These are phyloP conservation scores for Monascus purpureus DNA, from an alignment of 495 filamentous ascomycete genomes.

Conservation along the genomic window DNA sequence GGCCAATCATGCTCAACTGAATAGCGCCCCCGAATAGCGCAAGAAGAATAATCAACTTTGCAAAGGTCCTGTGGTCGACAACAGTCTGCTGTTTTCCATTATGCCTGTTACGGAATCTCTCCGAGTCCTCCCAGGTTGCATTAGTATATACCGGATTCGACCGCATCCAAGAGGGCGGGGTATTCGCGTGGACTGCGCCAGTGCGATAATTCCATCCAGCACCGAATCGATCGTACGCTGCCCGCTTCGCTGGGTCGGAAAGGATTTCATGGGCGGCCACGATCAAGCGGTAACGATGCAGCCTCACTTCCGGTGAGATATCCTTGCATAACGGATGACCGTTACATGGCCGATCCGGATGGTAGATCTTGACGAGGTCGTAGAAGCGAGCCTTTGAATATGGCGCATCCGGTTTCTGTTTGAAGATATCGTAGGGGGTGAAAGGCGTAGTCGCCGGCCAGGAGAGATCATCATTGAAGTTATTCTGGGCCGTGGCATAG, in stretches of 20 bases:
- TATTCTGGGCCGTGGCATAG: constrained; percentile 20
- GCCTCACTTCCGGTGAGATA: constrained; percentile 39
- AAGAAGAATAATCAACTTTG: constrained; percentile 49
- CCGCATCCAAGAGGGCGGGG: constrained; percentile 5
- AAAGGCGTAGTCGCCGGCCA: constrained; percentile 24
- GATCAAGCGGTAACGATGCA: constrained; percentile 79
- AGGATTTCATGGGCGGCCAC: constrained; percentile 81
- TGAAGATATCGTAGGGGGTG: constrained; percentile 89
- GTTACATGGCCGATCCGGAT: constrained; percentile 60
- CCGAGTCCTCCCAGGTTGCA: constrained; percentile 99
- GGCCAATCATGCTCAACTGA: constrained; percentile 53
- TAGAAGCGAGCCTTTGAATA: constrained; percentile 80
- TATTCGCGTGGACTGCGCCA: constrained; percentile 1
- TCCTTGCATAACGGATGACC: constrained; percentile 33
- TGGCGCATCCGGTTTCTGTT: constrained; percentile 41
- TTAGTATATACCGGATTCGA: constrained; percentile 46
- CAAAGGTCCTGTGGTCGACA: constrained; percentile 60
- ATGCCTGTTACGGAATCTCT: constrained; percentile 59
- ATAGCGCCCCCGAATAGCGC: constrained; percentile 50
- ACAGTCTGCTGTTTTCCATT: constrained; percentile 48
- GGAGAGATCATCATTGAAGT: constrained; percentile 13
- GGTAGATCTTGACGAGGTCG: constrained; percentile 87
- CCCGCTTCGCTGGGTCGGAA: constrained; percentile 63
- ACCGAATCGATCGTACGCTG: constrained; percentile 70
- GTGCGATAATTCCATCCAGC: constrained; percentile 56